Percentiles rank a stretch among this genome's conserved stretches.
These are phyloP conservation scores for Globisporangium solare DNA, from an alignment of 352 stramenopile species.

Conservation along the genomic window DNA sequence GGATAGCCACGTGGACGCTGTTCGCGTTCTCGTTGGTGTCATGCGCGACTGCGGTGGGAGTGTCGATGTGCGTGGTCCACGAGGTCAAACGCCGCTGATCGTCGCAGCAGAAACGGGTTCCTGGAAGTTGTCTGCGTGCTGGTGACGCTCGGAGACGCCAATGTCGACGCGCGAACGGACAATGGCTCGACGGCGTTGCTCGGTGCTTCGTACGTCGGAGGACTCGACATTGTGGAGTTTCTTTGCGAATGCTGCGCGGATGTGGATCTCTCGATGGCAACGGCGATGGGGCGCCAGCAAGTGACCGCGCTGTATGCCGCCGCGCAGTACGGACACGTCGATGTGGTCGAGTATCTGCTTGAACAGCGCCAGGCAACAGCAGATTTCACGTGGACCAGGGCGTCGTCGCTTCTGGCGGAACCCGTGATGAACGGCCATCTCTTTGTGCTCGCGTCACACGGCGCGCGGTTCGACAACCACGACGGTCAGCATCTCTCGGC, in stretches of 20 bases:
- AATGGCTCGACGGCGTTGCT: conserved; percentile 6
- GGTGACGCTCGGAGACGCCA: background rate
- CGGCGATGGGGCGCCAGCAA: background rate
- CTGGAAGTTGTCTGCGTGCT: background rate
- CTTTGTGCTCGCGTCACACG: background rate
- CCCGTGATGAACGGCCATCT: background rate
- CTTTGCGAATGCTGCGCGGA: conserved; percentile 4
- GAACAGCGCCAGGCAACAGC: background rate
- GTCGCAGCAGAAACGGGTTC: background rate
- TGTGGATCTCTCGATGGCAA: background rate
- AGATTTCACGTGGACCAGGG: background rate
- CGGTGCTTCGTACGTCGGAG: background rate
- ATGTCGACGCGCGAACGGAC: background rate
- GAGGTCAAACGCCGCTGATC: conserved; percentile 3
- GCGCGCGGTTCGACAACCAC: background rate
- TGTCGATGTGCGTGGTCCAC: conserved; percentile 1
- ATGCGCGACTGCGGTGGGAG: background rate
- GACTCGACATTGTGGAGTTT: background rate
- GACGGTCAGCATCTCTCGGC: conserved; percentile 1
- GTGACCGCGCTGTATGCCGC: conserved; percentile 5
- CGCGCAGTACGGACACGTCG: background rate
- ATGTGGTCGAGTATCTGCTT: conserved; percentile 6
- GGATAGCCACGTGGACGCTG: background rate
- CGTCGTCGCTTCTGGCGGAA: background rate
- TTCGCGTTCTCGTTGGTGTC: conserved; percentile 2